Conservation (phyloP, 2,329 filamentous ascomycete species). For the Fusarium guadeloupense region DNA sequence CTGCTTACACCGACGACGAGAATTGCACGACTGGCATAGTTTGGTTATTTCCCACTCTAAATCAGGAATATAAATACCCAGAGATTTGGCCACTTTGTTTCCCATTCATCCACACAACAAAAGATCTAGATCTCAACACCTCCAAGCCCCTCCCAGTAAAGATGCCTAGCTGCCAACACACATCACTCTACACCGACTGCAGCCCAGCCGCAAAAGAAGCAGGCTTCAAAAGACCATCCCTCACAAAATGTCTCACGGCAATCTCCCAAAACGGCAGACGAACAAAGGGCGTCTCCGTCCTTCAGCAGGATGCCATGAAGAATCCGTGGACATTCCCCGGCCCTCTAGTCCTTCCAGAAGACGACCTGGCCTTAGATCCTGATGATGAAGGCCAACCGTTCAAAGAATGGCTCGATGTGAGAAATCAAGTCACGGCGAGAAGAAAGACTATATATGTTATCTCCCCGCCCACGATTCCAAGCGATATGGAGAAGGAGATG, state of each 20-base stretch:
- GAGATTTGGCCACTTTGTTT: neutral
- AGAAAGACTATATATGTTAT: constrained; percentile 65
- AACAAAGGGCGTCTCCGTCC: constrained; percentile 14
- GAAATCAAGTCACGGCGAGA: constrained; percentile 59
- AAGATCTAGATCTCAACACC: too few species aligned
- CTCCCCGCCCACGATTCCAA: constrained; percentile 52
- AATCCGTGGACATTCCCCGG: constrained; percentile 59
- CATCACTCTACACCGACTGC: constrained; percentile 11
- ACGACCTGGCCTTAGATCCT: constrained; percentile 65
- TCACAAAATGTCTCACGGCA: constrained; percentile 19
- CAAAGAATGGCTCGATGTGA: constrained; percentile 57
- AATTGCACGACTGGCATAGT: neutral
- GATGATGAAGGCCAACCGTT: constrained; percentile 62
- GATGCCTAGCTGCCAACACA: constrained; percentile 3
- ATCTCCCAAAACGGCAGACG: constrained; percentile 37
- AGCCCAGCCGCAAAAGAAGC: constrained; percentile 13
- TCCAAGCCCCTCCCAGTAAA: too few species aligned
- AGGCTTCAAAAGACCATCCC: constrained; percentile 21
- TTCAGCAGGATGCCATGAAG: constrained; percentile 16
- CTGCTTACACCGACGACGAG: neutral
- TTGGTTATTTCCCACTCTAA: neutral
- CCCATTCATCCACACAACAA: neutral
- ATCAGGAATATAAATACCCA: neutral
- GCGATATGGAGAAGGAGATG: constrained; percentile 50
- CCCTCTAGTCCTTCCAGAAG: constrained; percentile 67